Percentiles rank a stretch among this genome's conserved stretches.
phyloP scores from a whole-genome alignment of 331 rosid species.

The Prunus yedoensis region DNA sequence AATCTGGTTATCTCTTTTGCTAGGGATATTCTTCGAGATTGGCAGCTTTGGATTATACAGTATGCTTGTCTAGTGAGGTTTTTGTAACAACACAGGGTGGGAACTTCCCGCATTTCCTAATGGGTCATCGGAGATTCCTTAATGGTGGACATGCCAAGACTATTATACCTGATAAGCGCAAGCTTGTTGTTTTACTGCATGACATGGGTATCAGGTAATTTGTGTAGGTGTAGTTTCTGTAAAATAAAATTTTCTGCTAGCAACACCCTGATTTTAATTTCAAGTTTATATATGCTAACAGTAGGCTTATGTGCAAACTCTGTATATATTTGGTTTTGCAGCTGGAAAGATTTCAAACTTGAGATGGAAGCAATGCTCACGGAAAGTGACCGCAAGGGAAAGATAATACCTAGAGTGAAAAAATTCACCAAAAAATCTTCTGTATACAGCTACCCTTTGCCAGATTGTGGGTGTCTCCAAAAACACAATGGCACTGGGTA shows the following conservation, averaged over 20 bases:
- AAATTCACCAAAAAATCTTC: constrained; percentile 89
- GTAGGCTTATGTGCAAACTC: not conserved
- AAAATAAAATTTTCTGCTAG: not conserved
- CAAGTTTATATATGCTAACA: not conserved
- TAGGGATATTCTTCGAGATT: constrained; percentile 92
- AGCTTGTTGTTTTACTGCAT: constrained; percentile 73
- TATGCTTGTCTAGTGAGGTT: constrained; percentile 81
- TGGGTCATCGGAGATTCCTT: constrained; percentile 93
- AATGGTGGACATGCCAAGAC: constrained; percentile 86
- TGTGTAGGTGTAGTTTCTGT: not conserved
- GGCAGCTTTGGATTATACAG: constrained; percentile 93
- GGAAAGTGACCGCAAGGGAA: constrained; percentile 92
- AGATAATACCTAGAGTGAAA: constrained; percentile 84
- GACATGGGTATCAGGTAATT: constrained; percentile 58
- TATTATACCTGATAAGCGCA: constrained; percentile 85
- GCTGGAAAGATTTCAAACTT: constrained; percentile 84
- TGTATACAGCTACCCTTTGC: constrained; percentile 83
- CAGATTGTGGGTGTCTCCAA: constrained; percentile 91
- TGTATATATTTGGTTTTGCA: constrained; percentile 38
- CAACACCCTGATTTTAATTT: not conserved
- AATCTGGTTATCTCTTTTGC: constrained; percentile 24
- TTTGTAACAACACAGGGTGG: constrained; percentile 99
- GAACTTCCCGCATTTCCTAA: constrained; percentile 92
- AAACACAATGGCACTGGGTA: constrained; percentile 38
- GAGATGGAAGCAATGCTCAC: constrained; percentile 80